phyloP scores from a whole-genome alignment of 768 basidiomycete species.

The Tricholoma matsutake region DNA sequence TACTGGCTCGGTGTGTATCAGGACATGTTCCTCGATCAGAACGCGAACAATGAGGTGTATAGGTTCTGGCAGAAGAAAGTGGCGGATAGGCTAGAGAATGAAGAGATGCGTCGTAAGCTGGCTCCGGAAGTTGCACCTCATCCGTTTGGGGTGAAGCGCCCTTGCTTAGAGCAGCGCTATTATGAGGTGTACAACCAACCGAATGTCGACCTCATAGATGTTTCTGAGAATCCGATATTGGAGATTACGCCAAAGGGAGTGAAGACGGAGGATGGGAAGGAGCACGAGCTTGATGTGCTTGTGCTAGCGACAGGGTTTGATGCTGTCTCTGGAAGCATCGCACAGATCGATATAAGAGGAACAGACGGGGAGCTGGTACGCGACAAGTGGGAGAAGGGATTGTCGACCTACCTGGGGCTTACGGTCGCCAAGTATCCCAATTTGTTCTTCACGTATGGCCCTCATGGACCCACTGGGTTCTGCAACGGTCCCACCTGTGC shows the following conservation, averaged over 20 bases:
- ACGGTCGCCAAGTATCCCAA: constrained; percentile 19
- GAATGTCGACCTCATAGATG: constrained; percentile 21
- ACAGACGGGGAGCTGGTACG: constrained; percentile 14
- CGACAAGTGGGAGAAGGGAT: constrained; percentile 21
- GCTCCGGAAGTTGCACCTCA: constrained; percentile 9
- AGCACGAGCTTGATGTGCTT: constrained; percentile 21
- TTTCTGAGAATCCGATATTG: not conserved
- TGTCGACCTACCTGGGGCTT: constrained; percentile 23
- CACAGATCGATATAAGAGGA: constrained; percentile 20
- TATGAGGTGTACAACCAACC: constrained; percentile 24
- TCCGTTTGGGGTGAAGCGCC: constrained; percentile 24
- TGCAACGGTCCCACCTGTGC: constrained; percentile 23
- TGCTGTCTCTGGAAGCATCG: constrained; percentile 19
- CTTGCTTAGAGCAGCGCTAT: constrained; percentile 18
- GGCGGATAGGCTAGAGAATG: constrained; percentile 13
- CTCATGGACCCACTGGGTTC: constrained; percentile 23
- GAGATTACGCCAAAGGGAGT: not conserved
- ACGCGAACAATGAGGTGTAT: constrained; percentile 10
- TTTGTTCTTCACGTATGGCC: constrained; percentile 24
- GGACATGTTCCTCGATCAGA: constrained; percentile 14
- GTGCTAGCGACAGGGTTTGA: not conserved
- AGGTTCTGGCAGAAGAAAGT: constrained; percentile 21
- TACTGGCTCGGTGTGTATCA: constrained; percentile 16
- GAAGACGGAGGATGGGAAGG: constrained; percentile 16
- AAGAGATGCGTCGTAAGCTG: constrained; percentile 13